These are phyloP conservation scores for Cytospora leucostoma DNA, from an alignment of 2,329 filamentous ascomycete genomes.

Conservation along the genomic window DNA sequence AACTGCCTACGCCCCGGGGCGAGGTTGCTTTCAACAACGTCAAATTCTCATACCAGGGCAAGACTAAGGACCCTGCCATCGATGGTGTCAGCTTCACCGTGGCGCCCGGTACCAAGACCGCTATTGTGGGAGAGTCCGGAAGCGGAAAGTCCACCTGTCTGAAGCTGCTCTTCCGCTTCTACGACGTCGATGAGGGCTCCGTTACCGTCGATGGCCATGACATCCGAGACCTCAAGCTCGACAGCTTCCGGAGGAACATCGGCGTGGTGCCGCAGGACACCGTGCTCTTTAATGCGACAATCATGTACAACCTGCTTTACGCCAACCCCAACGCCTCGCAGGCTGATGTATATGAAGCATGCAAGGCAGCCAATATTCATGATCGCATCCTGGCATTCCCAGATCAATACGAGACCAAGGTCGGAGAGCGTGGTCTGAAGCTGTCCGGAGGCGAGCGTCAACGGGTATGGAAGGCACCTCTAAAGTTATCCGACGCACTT, in stretches of 20 bases:
- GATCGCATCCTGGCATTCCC: conserved; percentile 89
- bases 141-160: conserved; percentile 52
- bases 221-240: conserved; percentile 79
- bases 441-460: conserved; percentile 92
- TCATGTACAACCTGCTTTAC: conserved; percentile 95
- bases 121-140: conserved; percentile 49
- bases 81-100: conserved; percentile 45
- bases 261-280: conserved; percentile 96
- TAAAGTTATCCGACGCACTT: too few relatives aligned
- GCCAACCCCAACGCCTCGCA: conserved; percentile 80
- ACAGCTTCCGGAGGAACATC: conserved; percentile 81
- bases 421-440: conserved; percentile 84
- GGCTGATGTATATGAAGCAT: conserved; percentile 79
- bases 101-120: conserved; percentile 47
- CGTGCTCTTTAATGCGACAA: conserved; percentile 86
- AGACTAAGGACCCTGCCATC: conserved; percentile 40
- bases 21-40: conserved; percentile 47
- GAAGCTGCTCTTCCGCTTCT: conserved; percentile 54
- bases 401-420: conserved; percentile 84
- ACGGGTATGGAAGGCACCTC: conserved; percentile 48
- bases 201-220: conserved; percentile 56
- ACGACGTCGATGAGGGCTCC: conserved; percentile 48
- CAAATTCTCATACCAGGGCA: conserved; percentile 46
- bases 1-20: conserved; percentile 38
- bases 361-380: conserved; percentile 85